Percentiles rank a stretch among this genome's conserved stretches.
phyloP scores from a whole-genome alignment of 805 yeast genomes.

The Ogataea wickerhamii region DNA sequence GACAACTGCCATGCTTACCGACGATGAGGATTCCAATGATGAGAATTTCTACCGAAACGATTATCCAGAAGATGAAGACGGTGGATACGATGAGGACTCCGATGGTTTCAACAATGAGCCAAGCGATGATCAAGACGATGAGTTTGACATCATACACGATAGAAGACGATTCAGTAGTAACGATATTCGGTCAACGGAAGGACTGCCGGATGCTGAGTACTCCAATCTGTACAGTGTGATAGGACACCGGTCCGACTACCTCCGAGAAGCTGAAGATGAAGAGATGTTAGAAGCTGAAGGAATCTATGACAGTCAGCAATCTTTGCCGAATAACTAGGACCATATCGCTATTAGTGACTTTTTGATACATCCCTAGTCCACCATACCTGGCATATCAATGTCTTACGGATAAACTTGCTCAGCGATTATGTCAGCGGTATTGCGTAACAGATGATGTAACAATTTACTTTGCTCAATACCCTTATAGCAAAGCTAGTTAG shows the following conservation, averaged over 20 bases:
- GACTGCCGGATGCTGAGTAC: constrained; percentile 28
- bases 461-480: no score
- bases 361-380: no score
- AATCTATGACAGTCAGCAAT: constrained; percentile 1
- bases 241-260: constrained; percentile 10
- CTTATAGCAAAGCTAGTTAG: no score
- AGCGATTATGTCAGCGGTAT: no score
- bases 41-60: constrained; percentile 91
- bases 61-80: constrained; percentile 92
- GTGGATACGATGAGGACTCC: constrained; percentile 37
- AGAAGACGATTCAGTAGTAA: constrained; percentile 27
- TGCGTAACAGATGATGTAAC: no score
- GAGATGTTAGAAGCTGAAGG: constrained; percentile 17
- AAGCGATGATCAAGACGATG: constrained; percentile 39
- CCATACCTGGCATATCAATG: no score
- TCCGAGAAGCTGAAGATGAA: constrained; percentile 12
- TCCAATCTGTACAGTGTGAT: constrained; percentile 32
- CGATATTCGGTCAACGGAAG: constrained; percentile 29
- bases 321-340: neutral
- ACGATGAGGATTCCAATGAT: constrained; percentile 84
- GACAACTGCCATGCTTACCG: constrained; percentile 36
- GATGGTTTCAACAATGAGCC: constrained; percentile 26
- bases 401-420: no score
- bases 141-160: constrained; percentile 33
- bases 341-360: no score